Evolutionary conservation across 106 monocot species (phyloP), one percentile per base, ranked within the genome.

Genomic region (Dendrobium huoshanense): DNA sequence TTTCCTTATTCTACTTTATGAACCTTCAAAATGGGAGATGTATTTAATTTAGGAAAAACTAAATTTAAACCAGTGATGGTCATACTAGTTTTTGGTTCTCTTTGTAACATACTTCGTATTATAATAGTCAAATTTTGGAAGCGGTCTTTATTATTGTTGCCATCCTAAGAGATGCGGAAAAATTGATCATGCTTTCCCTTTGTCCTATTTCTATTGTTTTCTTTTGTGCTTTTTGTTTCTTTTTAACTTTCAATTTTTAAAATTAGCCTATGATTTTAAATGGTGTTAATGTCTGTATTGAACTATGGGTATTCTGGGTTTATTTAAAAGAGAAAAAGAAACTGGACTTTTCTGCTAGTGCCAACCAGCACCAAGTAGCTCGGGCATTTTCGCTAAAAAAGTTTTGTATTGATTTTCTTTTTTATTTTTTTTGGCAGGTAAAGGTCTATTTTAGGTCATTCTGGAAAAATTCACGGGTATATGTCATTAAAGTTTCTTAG

Each of bases 371-470:
- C n/a, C 20, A 42, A 74, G 20, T 74, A 16, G 43, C 70, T 70
- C 25, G 73, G 42, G 37, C 25, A 41, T 73, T 73, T 74, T 44
- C 8, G 17, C 40, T 72, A 15, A 72, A 40, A 73, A 78, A 77
- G 18, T 4, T 9, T 70, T 77, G 77, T 51, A 78, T 83, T 84
- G 73, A 81, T 84, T 84, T 70, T 45, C 59, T 61, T 80, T 79
- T 83, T 81, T 70, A 78, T 84, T 84, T 33, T 70, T 80, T 80
- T 84, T 89, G 77, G 77, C 88, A 93, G 92, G 90, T 86, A 88
- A 90, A 93, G 55, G 86, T 87, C 40, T 90, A 88, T 84, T 93
- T 90, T 85, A 86, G 92, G 84, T 90, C 90, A 80, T 88, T 90
- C 81, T 92, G 92, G 90, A 84, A 92, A 86, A 86, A 92, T 74